Evolutionary conservation across 2,329 filamentous ascomycete species (phyloP).

Genomic region (Hortaea werneckii): DNA sequence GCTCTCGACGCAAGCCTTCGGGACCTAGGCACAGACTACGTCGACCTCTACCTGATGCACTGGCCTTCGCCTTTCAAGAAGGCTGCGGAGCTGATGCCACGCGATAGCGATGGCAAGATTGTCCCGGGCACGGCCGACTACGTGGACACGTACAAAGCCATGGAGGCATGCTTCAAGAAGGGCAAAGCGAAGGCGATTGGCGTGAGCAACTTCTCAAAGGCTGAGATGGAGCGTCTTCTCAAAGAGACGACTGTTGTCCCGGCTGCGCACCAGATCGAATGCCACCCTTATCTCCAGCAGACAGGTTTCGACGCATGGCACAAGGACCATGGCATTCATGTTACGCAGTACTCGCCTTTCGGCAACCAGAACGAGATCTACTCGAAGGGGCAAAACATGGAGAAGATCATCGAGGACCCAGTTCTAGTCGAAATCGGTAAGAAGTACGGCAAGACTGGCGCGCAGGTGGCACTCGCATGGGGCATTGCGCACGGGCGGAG

Average conservation of each 20-base stretch:
- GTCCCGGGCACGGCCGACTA: conserved; percentile 37
- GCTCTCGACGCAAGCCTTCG: conserved; percentile 51
- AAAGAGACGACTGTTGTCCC: conserved; percentile 31
- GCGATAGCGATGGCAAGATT: conserved; percentile 32
- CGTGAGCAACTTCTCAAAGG: conserved; percentile 42
- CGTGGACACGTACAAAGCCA: conserved; percentile 43
- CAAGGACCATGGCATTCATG: conserved; percentile 40
- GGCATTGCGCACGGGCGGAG: conserved; percentile 39
- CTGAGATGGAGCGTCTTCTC: conserved; percentile 39
- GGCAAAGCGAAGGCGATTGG: conserved; percentile 41
- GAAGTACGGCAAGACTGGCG: conserved; percentile 41
- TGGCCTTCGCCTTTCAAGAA: conserved; percentile 48
- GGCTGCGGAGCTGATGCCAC: conserved; percentile 39
- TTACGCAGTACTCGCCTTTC: conserved; percentile 46
- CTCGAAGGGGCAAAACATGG: conserved; percentile 31
- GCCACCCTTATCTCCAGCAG: conserved; percentile 33
- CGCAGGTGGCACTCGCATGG: conserved; percentile 47
- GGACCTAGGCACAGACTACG: conserved; percentile 54
- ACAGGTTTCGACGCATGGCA: conserved; percentile 39
- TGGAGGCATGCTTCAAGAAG: conserved; percentile 22
- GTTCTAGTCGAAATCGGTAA: conserved; percentile 41
- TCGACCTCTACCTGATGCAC: conserved; percentile 63
- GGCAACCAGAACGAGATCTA: conserved; percentile 46
- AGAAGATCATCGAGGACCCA: conserved; percentile 43
- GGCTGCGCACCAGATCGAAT: conserved; percentile 29